phyloP scores from a whole-genome alignment of 345 rosid genomes.

The Theobroma cacao region DNA sequence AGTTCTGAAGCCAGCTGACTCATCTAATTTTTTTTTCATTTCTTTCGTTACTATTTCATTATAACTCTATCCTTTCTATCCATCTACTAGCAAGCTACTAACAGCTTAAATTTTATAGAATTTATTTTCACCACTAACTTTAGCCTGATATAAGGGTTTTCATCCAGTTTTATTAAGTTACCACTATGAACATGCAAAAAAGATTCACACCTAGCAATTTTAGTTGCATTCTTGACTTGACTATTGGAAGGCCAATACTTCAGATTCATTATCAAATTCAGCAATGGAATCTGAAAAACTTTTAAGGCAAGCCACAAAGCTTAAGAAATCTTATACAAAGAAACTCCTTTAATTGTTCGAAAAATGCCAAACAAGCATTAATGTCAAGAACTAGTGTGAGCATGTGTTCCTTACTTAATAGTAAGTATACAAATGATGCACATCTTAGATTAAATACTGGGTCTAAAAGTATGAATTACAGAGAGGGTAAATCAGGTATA shows the following conservation, averaged over 20 bases:
- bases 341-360: background rate
- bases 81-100: background rate
- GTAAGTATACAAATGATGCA: background rate
- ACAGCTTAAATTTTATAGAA: background rate
- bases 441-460: background rate
- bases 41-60: background rate
- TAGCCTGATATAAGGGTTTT: background rate
- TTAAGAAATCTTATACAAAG: background rate
- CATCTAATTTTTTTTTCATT: conserved; percentile 9
- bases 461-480: background rate
- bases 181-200: background rate
- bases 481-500: conserved; percentile 15
- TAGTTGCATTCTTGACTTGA: background rate
- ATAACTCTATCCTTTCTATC: background rate
- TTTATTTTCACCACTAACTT: background rate
- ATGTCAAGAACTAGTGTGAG: background rate
- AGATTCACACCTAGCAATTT: background rate
- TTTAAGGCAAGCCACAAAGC: background rate
- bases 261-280: background rate
- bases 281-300: background rate
- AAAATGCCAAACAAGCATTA: background rate
- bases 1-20: background rate
- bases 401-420: background rate
- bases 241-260: background rate
- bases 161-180: background rate